phyloP scores from a whole-genome alignment of 441 rosid species.

The Arabidopsis hybrid region DNA sequence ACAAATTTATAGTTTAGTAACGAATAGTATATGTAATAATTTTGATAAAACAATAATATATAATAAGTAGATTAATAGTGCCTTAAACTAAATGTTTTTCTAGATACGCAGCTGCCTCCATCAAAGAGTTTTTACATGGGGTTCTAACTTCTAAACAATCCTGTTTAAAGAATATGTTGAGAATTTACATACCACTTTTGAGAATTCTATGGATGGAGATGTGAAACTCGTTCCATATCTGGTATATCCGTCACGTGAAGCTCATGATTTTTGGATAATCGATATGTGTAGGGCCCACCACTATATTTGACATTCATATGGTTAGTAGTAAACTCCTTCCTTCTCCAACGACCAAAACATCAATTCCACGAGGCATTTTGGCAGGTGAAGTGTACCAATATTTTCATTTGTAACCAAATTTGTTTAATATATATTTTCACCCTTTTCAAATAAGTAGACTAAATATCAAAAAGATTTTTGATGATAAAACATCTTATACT shows the following conservation, averaged over 20 bases:
- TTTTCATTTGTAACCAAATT: conserved; percentile 5
- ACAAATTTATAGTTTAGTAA: no score
- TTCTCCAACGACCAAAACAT: conserved; percentile 40
- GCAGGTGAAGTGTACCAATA: conserved; percentile 39
- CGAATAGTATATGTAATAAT: no score
- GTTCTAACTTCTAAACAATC: no score
- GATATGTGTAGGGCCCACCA: background rate
- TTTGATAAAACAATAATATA: no score
- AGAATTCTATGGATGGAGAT: no score
- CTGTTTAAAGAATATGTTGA: no score
- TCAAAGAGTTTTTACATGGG: no score
- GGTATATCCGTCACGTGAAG: background rate
- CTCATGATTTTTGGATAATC: background rate
- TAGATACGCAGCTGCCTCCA: no score
- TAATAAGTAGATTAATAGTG: no score
- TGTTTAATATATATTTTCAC: background rate
- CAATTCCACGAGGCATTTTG: conserved; percentile 45
- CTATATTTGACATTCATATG: conserved; percentile 6
- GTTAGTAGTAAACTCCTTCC: conserved; percentile 12
- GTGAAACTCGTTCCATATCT: no score
- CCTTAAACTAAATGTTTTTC: no score
- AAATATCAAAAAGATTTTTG: background rate
- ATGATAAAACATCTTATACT: background rate
- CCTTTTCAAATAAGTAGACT: background rate
- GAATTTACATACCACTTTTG: no score